These are phyloP conservation scores for Leucosporidium yakuticum DNA, from an alignment of 768 basidiomycete species.

Conservation along the genomic window DNA sequence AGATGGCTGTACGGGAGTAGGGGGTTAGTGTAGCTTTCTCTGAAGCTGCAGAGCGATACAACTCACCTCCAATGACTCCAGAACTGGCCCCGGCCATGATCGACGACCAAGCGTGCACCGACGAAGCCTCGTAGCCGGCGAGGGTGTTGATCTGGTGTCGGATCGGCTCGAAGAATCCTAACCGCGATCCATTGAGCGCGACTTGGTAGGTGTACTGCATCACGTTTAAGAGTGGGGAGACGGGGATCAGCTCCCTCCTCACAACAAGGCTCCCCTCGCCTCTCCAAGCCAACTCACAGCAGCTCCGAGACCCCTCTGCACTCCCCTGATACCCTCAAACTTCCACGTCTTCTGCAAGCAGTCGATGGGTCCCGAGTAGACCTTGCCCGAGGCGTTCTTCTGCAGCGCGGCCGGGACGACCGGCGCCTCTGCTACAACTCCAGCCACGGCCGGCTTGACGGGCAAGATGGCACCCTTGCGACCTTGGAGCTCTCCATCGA, in stretches of 20 bases:
- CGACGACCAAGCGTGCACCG: constrained; percentile 69
- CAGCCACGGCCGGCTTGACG: background rate
- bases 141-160: constrained; percentile 62
- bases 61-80: constrained; percentile 79
- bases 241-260: background rate
- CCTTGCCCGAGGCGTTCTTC: constrained; percentile 48
- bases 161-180: constrained; percentile 94
- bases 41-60: background rate
- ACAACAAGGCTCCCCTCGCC: background rate
- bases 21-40: background rate
- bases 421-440: constrained; percentile 45
- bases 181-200: constrained; percentile 33
- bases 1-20: constrained; percentile 35
- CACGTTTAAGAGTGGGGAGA: background rate
- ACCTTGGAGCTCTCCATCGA: constrained; percentile 89
- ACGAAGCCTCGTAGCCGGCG: constrained; percentile 57
- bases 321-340: constrained; percentile 46
- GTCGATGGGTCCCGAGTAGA: constrained; percentile 86
- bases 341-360: constrained; percentile 51
- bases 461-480: constrained; percentile 29
- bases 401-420: constrained; percentile 2
- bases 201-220: constrained; percentile 69
- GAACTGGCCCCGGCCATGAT: constrained; percentile 79
- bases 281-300: constrained; percentile 57
- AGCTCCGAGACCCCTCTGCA: constrained; percentile 84